phyloP scores from a whole-genome alignment of 768 basidiomycete genomes.

The Pholiota conissans region DNA sequence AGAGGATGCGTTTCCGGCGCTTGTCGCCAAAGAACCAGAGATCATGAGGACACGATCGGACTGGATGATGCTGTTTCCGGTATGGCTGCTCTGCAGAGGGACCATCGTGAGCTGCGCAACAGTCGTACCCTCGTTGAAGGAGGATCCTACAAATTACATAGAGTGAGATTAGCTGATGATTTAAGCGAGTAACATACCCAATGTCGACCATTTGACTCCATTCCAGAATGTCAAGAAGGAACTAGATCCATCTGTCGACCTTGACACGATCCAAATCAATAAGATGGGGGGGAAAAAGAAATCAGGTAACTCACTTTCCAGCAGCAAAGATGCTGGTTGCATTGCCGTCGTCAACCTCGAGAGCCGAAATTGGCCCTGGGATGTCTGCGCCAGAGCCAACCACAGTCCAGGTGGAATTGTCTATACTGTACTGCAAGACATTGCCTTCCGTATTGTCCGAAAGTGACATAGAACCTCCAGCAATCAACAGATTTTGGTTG shows the following conservation, averaged over 20 bases:
- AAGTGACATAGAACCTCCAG: conserved; percentile 77
- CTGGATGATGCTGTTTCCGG: conserved; percentile 69
- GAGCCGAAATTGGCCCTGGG: conserved; percentile 88
- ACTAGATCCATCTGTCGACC: conserved; percentile 56
- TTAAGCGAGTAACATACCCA: conserved; percentile 44
- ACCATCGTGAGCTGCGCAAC: conserved; percentile 90
- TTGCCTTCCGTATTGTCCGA: conserved; percentile 64
- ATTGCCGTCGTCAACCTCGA: conserved; percentile 83
- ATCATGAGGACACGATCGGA: conserved; percentile 88
- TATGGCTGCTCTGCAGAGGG: conserved; percentile 78
- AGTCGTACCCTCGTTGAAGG: conserved; percentile 54
- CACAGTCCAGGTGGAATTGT: conserved; percentile 73
- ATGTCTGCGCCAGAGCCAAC: conserved; percentile 61
- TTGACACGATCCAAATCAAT: conserved; percentile 18
- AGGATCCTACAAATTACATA: conserved; percentile 43
- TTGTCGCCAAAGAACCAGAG: conserved; percentile 72
- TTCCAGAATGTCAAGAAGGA: conserved; percentile 87
- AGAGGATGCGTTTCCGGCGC: conserved; percentile 77
- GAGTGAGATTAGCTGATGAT: conserved; percentile 1
- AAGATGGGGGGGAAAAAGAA: neutral
- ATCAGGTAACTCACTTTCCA: conserved; percentile 59
- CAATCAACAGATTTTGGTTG: conserved; percentile 70
- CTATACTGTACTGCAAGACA: conserved; percentile 71
- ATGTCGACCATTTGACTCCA: conserved; percentile 69
- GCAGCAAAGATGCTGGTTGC: conserved; percentile 86